Conservation (phyloP, 75 land plant genomes). For the Azolla pinnata region DNA sequence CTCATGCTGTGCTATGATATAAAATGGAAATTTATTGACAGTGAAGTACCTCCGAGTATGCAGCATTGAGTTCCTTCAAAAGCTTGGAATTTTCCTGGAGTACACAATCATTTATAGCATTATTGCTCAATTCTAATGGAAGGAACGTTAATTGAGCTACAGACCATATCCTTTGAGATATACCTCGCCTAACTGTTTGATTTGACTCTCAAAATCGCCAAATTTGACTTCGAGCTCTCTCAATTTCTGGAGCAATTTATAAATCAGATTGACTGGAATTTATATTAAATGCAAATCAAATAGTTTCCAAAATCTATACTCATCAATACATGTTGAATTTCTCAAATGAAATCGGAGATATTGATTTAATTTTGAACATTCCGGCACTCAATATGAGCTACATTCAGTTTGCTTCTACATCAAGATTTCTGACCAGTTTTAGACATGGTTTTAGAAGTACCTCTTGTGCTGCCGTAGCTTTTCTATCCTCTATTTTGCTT, state of each 20-base stretch:
- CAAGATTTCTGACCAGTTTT: no score
- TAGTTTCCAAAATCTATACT: no score
- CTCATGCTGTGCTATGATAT: no score
- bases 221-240: constrained; percentile 24
- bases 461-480: constrained; percentile 5
- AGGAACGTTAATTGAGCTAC: no score
- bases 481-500: neutral
- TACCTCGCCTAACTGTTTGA: constrained; percentile 24
- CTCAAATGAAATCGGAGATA: neutral
- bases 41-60: constrained; percentile 23
- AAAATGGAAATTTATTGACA: no score
- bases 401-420: no score
- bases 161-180: no score
- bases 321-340: neutral
- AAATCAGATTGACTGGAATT: neutral
- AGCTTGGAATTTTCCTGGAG: constrained; percentile 27
- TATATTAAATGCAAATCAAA: no score
- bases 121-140: no score
- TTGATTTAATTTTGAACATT: neutral
- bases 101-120: neutral
- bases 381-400: neutral
- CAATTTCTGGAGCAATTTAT: constrained; percentile 10
- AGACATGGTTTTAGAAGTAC: neutral
- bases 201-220: constrained; percentile 18
- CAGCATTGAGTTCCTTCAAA: constrained; percentile 24